These are phyloP conservation scores for Saccharomyces hybrid DNA, from an alignment of 1,139 yeast species.

Conservation along the genomic window DNA sequence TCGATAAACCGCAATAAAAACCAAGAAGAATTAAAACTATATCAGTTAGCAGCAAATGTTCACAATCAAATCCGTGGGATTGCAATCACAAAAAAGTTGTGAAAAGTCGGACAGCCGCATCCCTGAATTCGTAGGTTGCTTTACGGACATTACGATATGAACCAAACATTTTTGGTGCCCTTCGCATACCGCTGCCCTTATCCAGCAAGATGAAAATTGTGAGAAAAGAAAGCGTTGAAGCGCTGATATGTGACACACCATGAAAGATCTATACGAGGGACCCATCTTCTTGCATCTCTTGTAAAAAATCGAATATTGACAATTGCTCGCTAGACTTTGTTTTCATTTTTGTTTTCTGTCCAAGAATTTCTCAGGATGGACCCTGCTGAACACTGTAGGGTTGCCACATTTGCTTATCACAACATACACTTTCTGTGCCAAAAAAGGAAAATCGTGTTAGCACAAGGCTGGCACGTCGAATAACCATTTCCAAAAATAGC, in stretches of 20 bases:
- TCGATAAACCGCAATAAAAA: not conserved
- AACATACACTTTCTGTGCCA: not conserved
- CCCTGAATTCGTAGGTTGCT: not conserved
- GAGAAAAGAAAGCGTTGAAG: not conserved
- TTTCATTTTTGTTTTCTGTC: not conserved
- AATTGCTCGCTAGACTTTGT: not conserved
- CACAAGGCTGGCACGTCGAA: not conserved
- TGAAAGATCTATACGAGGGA: not conserved
- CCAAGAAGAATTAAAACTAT: not conserved
- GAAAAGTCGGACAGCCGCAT: not conserved
- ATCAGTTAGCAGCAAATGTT: not conserved
- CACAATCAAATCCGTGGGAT: not conserved
- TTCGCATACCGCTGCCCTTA: not conserved
- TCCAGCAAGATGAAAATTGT: not conserved
- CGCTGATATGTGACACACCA: not conserved
- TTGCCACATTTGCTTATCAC: not conserved
- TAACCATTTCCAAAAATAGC: not conserved
- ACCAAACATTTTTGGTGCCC: not conserved
- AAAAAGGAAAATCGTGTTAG: not conserved
- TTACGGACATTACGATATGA: not conserved
- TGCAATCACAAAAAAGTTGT: not conserved
- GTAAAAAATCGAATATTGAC: not conserved
- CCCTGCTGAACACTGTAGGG: no score
- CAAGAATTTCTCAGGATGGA: not conserved
- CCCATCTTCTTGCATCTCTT: not conserved